Conservation (phyloP, 306 rosid species). For the Pachyrhizus erosus region DNA sequence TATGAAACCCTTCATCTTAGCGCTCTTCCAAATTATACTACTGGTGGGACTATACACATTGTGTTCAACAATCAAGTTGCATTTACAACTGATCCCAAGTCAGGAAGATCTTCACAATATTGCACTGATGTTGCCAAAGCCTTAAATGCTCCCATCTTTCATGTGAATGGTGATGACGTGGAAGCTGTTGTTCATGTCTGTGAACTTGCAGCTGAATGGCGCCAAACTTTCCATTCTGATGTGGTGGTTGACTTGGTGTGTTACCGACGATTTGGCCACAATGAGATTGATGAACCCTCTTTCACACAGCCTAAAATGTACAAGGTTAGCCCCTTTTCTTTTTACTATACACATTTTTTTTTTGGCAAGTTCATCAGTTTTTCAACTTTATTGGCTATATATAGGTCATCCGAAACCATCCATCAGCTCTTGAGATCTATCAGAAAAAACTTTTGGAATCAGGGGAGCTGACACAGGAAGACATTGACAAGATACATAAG, state of each 20-base stretch:
- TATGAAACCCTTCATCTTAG: constrained; percentile 96
- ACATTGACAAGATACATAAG: constrained; percentile 64
- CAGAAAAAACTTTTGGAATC: constrained; percentile 78
- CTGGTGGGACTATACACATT: constrained; percentile 95
- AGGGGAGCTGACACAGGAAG: constrained; percentile 69
- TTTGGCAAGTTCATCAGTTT: constrained; percentile 32
- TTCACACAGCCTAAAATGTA: constrained; percentile 98
- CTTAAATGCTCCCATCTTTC: constrained; percentile 84
- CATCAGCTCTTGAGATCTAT: constrained; percentile 82
- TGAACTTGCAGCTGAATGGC: constrained; percentile 95
- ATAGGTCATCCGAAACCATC: constrained; percentile 85
- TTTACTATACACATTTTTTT: constrained; percentile 2
- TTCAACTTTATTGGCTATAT: constrained; percentile 32
- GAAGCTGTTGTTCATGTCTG: constrained; percentile 84
- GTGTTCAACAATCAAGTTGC: constrained; percentile 95
- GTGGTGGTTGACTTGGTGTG: constrained; percentile 92
- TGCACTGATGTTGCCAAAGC: constrained; percentile 97
- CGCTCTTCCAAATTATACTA: constrained; percentile 90
- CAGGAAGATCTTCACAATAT: constrained; percentile 88
- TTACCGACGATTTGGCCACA: constrained; percentile 92
- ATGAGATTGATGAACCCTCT: constrained; percentile 94
- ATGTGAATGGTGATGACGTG: constrained; percentile 84
- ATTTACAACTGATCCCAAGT: constrained; percentile 87
- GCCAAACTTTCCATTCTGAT: constrained; percentile 88
- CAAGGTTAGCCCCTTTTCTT: constrained; percentile 59